Evolutionary conservation across 306 rosid genomes (phyloP), one percentile per base, ranked within the genome.

Genomic region (Oemleria cerasiformis): DNA sequence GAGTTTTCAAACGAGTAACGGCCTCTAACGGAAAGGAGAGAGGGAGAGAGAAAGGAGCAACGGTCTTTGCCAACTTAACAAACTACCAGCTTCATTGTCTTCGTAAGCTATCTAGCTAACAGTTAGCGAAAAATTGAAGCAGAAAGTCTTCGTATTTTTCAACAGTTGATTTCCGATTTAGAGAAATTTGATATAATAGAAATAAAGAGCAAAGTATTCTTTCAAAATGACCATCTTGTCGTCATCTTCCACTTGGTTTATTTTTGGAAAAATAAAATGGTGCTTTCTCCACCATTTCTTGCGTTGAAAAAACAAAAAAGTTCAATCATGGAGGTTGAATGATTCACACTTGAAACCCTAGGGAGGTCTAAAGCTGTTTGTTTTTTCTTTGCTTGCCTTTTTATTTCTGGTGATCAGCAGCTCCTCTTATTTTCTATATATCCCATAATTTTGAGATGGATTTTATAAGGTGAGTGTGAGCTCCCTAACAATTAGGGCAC

Each of bases 401-500:
- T 69, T 40, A 13, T 54, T 53, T 40, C 6, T 3, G 63, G 63
- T 53, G 51, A 53, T 53, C 51, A 39, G 50, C 15, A 8, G 5
- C 21, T 51, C 5, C 42, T 55, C 64, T 55, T 15, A 2, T 54
- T 12, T 55, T 9, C n/a, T 17, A n/a, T n/a, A n/a, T n/a, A 63
- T 36, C 21, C 44, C 5, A 17, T 16, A 17, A 15, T 53, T 42
- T 54, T 64, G 53, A 20, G 9, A 34, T 21, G 9, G 21, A 39
- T 12, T 70, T 57, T 73, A 9, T 45, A 70, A 65, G 79, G 77
- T 19, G 65, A 73, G 17, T 42, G 73, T 67, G 36, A 61, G 47
- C 53, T 16, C 75, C 86, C 78, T 77, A n/a, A 56, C 38, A 71
- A 47, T 40, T 34, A 34, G 73, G 84, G 84, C 82, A 77, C 36